Base-by-base conservation (phyloP, 2,329 filamentous ascomycete genomes). In the Diplocarpon rosae region DNA sequence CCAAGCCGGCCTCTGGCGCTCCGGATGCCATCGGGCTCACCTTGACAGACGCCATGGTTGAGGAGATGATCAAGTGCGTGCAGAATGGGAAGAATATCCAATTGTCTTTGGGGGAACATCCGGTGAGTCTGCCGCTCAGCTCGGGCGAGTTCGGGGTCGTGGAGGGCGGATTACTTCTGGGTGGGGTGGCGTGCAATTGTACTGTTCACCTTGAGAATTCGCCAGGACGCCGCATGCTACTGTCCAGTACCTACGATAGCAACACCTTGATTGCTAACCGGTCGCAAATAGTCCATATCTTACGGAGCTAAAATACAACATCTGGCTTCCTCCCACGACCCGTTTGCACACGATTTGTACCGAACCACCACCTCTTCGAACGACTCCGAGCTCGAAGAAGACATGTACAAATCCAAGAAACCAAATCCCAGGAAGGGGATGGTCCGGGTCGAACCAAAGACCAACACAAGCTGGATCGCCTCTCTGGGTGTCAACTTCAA, bases 31-130 rank as follows among this genome's bases (percentile, higher is more conserved):
- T 81, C 57, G 69, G 73, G 51, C 63, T 82, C 45, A 70, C 66
- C n/a, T 63, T 82, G 50, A 70, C 66, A 54, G 71, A 78, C 58
- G 66, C 66, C 58, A 66, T 77, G 41, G 72, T 82, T 55, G 73
- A 78, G 59, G 69, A 75, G 50, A 74, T 82, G 71, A 78, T 82
- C 53, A 69, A 68, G 60, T 75, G 72, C 56, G 69, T 75, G 32
- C 71, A 72, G 55, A 68, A 70, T 64, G 75, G 75, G 40, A 68
- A 74, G 44, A 65, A 70, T 37, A 68, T 81, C 42, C 67, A 75
- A 55, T 65, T 82, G 55, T 69, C 72, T 5, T 62, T 82, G 49
- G 78, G 78, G 33, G 67, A 65, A 56, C 68, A 63, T 54, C 77
- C 77, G 31, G 78, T 82, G 74, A 69, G 77, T 69, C 50, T 45